phyloP scores from a whole-genome alignment of 2,329 filamentous ascomycete genomes.

The Volutella citrinella region DNA sequence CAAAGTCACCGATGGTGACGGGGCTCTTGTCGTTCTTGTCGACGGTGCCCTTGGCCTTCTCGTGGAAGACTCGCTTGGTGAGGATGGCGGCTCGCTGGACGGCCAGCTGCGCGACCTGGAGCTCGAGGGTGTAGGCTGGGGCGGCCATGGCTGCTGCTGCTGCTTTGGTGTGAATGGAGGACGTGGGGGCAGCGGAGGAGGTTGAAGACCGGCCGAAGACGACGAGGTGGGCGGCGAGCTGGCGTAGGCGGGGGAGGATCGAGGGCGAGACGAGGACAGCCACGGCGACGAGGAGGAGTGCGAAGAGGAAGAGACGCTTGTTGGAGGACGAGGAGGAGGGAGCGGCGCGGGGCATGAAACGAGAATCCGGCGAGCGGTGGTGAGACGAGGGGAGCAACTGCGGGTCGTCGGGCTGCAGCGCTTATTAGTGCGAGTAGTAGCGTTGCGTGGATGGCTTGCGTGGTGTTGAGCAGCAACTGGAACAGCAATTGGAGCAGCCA shows the following conservation, averaged over 20 bases:
- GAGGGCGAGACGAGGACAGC: conserved; percentile 25
- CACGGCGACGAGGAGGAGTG: conserved; percentile 24
- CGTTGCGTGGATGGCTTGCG: too few relatives aligned
- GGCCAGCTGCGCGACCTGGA: conserved; percentile 79
- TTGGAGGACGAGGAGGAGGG: conserved; percentile 7
- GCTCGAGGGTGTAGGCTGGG: conserved; percentile 68
- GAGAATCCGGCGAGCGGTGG: background rate
- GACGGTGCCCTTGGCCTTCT: conserved; percentile 90
- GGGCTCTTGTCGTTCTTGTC: conserved; percentile 91
- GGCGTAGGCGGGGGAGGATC: conserved; percentile 26
- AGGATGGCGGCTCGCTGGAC: conserved; percentile 71
- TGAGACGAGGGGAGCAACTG: background rate
- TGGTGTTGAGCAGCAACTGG: too few relatives aligned
- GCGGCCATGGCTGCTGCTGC: conserved; percentile 31
- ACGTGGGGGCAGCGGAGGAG: conserved; percentile 16
- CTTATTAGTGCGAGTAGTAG: too few relatives aligned
- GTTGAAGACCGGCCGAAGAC: too few relatives aligned
- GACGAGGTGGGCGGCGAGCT: conserved; percentile 12
- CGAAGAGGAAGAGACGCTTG: conserved; percentile 10
- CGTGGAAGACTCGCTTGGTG: conserved; percentile 58
- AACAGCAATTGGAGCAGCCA: too few relatives aligned
- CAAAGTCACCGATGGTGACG: conserved; percentile 97
- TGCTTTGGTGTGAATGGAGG: conserved; percentile 9
- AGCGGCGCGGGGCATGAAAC: conserved; percentile 13
- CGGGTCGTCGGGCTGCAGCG: conserved; percentile 14